Evolutionary conservation across 345 rosid genomes (phyloP).

Genomic region (Ceriops tagal): DNA sequence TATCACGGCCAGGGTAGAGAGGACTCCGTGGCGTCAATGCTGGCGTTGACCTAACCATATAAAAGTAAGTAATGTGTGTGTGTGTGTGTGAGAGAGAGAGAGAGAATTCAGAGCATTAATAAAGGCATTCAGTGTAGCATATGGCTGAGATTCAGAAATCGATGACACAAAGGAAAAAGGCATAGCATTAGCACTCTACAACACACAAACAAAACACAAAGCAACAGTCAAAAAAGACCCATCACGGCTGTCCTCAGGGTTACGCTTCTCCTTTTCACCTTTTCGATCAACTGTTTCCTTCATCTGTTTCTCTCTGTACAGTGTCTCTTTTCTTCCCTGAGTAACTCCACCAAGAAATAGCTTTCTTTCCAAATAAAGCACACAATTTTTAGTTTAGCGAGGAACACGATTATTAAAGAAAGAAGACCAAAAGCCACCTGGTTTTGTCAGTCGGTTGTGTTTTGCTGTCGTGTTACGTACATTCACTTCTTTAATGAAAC

Average conservation of each 20-base stretch:
- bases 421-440: background rate
- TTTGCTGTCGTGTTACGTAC: background rate
- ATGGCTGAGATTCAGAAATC: slow-evolving; percentile 35
- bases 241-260: slow-evolving; percentile 17
- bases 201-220: slow-evolving; percentile 1
- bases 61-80: slow-evolving; percentile 11
- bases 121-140: slow-evolving; percentile 39
- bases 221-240: slow-evolving; percentile 6
- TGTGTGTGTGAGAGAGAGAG: background rate
- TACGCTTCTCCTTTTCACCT: slow-evolving; percentile 23
- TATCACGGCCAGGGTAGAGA: slow-evolving; percentile 19
- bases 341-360: background rate
- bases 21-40: slow-evolving; percentile 38
- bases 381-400: background rate
- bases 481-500: too few species aligned
- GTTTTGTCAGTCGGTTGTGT: background rate
- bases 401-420: background rate
- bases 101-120: slow-evolving; percentile 38
- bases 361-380: background rate
- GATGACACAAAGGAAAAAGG: slow-evolving; percentile 34
- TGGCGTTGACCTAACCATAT: slow-evolving; percentile 42
- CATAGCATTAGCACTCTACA: slow-evolving; percentile 21
- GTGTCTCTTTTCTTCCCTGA: background rate
- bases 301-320: background rate
- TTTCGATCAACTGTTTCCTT: slow-evolving; percentile 18